Evolutionary conservation across 2,329 filamentous ascomycete genomes (phyloP).

Genomic region (Fusarium pseudocircinatum): DNA sequence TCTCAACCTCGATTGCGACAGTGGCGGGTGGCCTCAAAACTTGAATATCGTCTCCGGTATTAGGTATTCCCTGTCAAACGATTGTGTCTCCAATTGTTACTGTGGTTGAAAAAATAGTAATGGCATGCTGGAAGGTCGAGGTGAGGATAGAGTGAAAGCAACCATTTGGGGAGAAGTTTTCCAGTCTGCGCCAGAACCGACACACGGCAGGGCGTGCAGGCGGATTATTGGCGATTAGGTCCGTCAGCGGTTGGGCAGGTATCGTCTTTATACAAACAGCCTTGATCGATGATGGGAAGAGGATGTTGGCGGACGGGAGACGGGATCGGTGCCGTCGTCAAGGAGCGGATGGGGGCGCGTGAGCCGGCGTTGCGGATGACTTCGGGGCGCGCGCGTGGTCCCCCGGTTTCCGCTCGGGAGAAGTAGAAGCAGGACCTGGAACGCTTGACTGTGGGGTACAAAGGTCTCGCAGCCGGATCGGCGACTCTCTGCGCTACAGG

Average conservation of each 20-base stretch:
- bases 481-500: slow-evolving; percentile 1
- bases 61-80: neutral
- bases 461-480: slow-evolving; percentile 4
- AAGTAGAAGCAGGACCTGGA: slow-evolving; percentile 20
- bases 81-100: slow-evolving; percentile 23
- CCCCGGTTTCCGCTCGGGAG: slow-evolving; percentile 33
- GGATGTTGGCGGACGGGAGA: slow-evolving; percentile 13
- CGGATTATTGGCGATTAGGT: slow-evolving; percentile 17
- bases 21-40: neutral
- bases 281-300: slow-evolving; percentile 5
- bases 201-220: slow-evolving; percentile 29
- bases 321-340: slow-evolving; percentile 31
- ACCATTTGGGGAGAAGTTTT: slow-evolving; percentile 39
- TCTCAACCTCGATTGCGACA: slow-evolving; percentile 33
- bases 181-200: slow-evolving; percentile 36
- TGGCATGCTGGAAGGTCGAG: slow-evolving; percentile 35
- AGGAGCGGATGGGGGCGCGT: slow-evolving; percentile 40
- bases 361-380: slow-evolving; percentile 46
- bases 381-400: slow-evolving; percentile 43
- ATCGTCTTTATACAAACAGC: slow-evolving; percentile 20
- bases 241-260: slow-evolving; percentile 16
- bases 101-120: slow-evolving; percentile 23
- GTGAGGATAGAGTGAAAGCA: slow-evolving; percentile 30
- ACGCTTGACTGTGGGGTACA: slow-evolving; percentile 29
- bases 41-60: neutral